Evolutionary conservation across 2,329 filamentous ascomycete genomes (phyloP).

Genomic region (Triangularia setosa): DNA sequence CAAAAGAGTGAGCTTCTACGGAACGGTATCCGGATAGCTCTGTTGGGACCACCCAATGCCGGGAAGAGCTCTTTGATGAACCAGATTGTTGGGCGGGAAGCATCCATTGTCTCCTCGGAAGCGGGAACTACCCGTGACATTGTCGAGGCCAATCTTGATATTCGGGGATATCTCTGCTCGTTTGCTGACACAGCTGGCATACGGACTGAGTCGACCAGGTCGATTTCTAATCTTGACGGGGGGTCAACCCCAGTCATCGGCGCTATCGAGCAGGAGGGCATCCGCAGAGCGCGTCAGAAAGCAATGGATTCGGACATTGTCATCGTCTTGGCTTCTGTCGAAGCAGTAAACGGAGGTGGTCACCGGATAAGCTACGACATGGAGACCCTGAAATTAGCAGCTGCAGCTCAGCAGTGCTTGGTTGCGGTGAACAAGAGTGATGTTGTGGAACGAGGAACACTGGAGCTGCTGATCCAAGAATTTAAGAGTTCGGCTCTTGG

Average conservation of each 20-base stretch:
- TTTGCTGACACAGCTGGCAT: constrained; percentile 94
- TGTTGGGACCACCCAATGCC: constrained; percentile 88
- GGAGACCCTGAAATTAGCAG: constrained; percentile 53
- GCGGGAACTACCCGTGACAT: constrained; percentile 93
- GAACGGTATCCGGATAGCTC: constrained; percentile 78
- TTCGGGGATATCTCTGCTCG: constrained; percentile 86
- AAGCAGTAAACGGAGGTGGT: constrained; percentile 39
- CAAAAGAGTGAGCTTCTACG: constrained; percentile 79
- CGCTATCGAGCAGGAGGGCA: constrained; percentile 81
- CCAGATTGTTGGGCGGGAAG: constrained; percentile 81
- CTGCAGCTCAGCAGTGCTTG: constrained; percentile 45
- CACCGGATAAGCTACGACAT: constrained; percentile 48
- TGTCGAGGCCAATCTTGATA: constrained; percentile 84
- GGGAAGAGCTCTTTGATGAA: constrained; percentile 96
- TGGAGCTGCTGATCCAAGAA: constrained; percentile 36
- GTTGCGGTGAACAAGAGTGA: constrained; percentile 64
- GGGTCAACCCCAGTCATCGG: constrained; percentile 48
- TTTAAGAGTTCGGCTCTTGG: constrained; percentile 34
- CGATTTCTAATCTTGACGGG: not conserved
- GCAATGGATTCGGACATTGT: constrained; percentile 83
- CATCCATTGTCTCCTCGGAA: constrained; percentile 90
- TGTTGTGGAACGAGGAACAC: constrained; percentile 34
- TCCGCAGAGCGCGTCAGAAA: constrained; percentile 76
- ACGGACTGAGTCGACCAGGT: constrained; percentile 43
- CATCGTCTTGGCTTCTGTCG: constrained; percentile 73